Evolutionary conservation across 2,329 filamentous ascomycete genomes (phyloP), one percentile per base, ranked within the genome.

Genomic region (Didymella arachidicola): DNA sequence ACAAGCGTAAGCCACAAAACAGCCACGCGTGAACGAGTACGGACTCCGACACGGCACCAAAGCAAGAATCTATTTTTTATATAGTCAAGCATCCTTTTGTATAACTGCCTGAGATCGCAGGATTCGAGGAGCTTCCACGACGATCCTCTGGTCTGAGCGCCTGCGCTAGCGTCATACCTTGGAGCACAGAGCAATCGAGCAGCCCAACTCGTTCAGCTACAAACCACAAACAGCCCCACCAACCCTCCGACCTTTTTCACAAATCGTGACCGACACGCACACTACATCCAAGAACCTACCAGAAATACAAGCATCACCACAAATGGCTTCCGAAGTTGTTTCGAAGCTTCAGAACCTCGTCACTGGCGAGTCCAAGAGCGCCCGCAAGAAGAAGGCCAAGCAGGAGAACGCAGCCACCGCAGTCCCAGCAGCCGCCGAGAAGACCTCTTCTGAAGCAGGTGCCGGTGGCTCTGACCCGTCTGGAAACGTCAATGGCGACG

Each of bases 331-430:
- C 77, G 74, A 87, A 66, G 77, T 84, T 63, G 82, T 86, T 70
- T 84, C 87, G 76, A 89, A 89, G 79, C 83, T 89, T 65, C 82
- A 85, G 68, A 80, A 82, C 65, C 76, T 83, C 68, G 86, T 90
- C 66, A 83, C 90, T 67, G 73, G 70, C 53, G 81, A 83, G 72
- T 81, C 80, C 54, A 83, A 83, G 77, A 80, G 75, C 61, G 79
- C 80, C 30, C 81, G 80, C 76, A 84, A 83, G 81, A 83, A 82
- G 80, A 81, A 81, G 73, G 78, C 77, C 48, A 75, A 81, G 68
- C 75, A 81, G 46, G 69, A 77, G 25, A 54, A n/a, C 26, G 63
- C 79, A 46, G 66, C 65, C 48, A 78, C 79, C 10, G 64, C 83
- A 79, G 75, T 80, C 71, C 64, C 76, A 4, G 81, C 79, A 19